Evolutionary conservation across 331 rosid species (phyloP), one percentile per base, ranked within the genome.

Genomic region (Quercus tomentella): DNA sequence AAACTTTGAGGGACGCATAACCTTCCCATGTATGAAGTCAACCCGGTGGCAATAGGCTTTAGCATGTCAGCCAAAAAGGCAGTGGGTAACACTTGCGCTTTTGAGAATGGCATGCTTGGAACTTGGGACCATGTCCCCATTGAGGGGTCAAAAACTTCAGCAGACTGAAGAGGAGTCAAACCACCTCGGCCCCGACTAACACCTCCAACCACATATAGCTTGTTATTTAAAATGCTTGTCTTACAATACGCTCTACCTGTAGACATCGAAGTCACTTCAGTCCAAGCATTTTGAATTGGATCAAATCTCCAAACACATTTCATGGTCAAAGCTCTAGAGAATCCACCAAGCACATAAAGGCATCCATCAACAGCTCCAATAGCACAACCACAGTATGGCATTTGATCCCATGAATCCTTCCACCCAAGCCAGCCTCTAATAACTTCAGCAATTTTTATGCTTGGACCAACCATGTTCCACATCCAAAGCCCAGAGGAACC

Each of bases 181-280:
- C 98, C 96, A 68, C 90, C 93, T 72, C 86, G 92, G 60, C 94
- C 97, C 67, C 86, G 93, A 76, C 88, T 93, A 82, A 95, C 98
- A 41, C 97, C 99, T 75, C 99, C 98, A 83, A 93, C 94, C 70
- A 93, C 97, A 84, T 93, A 95, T 65, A 95, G 97, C 88, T 90
- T 95, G 81, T 90, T 80, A 67, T 91, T 91, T 80, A 95, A 84
- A 80, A 91, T 87, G 25, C 94, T 90, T 18, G 98, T 95, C 88
- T 95, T 95, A 81, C 94, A 86, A 72, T 95, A 95, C 11, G 99
- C 99, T 76, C 97, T 84, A 28, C 98, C 92, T 0, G 88, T 85
- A 25, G 94, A 89, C 99, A 93, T 95, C 17, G 98, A 79, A 65
- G 83, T 80, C 70, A 86, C 88, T 83, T 91, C 93, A 65, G 67